phyloP scores from a whole-genome alignment of 139 green algal species.

The Gonium pectorale region DNA sequence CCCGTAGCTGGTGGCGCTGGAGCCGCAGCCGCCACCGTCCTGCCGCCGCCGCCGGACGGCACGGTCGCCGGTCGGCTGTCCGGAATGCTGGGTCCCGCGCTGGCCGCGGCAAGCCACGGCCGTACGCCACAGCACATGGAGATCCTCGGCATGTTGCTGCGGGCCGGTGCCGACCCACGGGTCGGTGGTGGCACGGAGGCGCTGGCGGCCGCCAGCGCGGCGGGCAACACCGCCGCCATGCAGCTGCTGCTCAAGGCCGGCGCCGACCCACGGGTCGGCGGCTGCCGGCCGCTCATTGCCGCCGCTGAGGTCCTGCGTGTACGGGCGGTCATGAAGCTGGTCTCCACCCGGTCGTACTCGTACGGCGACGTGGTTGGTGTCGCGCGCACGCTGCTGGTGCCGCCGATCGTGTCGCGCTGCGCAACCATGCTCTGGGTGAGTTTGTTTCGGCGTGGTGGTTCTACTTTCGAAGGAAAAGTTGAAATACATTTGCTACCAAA shows the following conservation, averaged over 20 bases:
- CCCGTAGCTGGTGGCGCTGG: too few relatives aligned
- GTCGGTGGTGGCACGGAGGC: slow-evolving; percentile 1
- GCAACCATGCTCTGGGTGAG: background rate
- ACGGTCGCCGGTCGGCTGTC: too few relatives aligned
- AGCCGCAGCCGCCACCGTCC: background rate
- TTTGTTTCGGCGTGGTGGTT: too few relatives aligned
- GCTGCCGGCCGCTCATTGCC: background rate
- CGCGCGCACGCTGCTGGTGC: slow-evolving; percentile 2
- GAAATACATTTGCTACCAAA: too few relatives aligned
- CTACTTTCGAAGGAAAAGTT: too few relatives aligned
- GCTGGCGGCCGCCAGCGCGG: background rate
- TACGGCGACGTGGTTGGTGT: background rate
- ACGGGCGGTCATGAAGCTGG: background rate
- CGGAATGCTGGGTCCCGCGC: background rate
- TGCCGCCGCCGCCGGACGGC: background rate
- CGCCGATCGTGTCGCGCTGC: background rate
- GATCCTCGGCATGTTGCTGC: background rate
- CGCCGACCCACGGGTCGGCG: slow-evolving; percentile 27
- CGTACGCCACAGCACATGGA: background rate
- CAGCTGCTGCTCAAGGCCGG: slow-evolving; percentile 21
- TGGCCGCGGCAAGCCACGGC: slow-evolving; percentile 12
- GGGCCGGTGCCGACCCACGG: slow-evolving; percentile 21
- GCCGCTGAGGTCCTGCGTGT: slow-evolving; percentile 19
- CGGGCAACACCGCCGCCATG: background rate
- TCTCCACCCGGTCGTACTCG: slow-evolving; percentile 9